Evolutionary conservation across 805 yeast genomes (phyloP).

Genomic region (Debaryomyces tyrocola): DNA sequence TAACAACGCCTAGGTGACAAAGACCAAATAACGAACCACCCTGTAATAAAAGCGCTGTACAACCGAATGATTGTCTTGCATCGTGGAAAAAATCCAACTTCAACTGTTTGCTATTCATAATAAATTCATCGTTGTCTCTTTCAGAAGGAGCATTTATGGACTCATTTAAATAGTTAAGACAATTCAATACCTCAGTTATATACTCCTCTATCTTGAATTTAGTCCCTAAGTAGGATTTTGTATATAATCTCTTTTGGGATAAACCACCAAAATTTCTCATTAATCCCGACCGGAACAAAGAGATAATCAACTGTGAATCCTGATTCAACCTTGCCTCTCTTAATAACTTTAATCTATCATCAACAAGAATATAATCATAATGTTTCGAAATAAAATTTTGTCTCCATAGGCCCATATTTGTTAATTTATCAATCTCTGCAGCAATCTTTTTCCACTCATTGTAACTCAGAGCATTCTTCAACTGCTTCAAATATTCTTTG

Average conservation of each 20-base stretch:
- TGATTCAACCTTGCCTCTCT: slow-evolving; percentile 58
- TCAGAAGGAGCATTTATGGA: slow-evolving; percentile 28
- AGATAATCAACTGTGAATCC: slow-evolving; percentile 60
- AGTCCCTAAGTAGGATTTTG: slow-evolving; percentile 84
- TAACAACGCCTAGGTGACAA: slow-evolving; percentile 90
- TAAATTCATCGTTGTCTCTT: slow-evolving; percentile 29
- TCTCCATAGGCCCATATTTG: slow-evolving; percentile 59
- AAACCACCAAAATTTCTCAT: slow-evolving; percentile 91
- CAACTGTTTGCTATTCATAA: slow-evolving; percentile 52
- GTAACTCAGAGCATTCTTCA: slow-evolving; percentile 55
- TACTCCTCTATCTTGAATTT: slow-evolving; percentile 86
- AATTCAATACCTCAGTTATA: slow-evolving; percentile 68
- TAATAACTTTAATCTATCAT: slow-evolving; percentile 66
- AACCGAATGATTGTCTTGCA: slow-evolving; percentile 83
- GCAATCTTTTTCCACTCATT: slow-evolving; percentile 68
- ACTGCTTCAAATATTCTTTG: slow-evolving; percentile 47
- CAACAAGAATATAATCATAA: slow-evolving; percentile 81
- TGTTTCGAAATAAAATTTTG: slow-evolving; percentile 77
- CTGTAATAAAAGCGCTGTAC: slow-evolving; percentile 86
- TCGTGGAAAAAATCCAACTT: slow-evolving; percentile 80
- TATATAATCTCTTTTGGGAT: slow-evolving; percentile 73
- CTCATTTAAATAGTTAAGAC: slow-evolving; percentile 62
- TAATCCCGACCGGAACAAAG: slow-evolving; percentile 76
- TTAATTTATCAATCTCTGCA: slow-evolving; percentile 48
- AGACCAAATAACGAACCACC: slow-evolving; percentile 95